phyloP scores from a whole-genome alignment of 2,329 filamentous ascomycete species.

The Tolypocladium inflatum region DNA sequence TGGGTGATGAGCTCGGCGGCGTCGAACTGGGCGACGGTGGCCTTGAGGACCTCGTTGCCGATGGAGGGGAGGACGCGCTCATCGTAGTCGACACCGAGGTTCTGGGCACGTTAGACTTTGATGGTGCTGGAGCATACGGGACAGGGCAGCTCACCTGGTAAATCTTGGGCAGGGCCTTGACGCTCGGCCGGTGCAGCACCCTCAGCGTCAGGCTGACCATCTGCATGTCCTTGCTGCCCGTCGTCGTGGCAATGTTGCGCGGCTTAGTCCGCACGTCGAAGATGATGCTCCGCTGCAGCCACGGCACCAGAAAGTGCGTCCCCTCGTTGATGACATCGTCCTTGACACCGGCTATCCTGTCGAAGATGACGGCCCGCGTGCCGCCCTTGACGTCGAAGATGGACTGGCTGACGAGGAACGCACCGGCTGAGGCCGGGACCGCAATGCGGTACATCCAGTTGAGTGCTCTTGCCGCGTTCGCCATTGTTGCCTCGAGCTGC shows the following conservation, averaged over 20 bases:
- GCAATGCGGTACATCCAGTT: constrained; percentile 57
- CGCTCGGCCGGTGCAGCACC: constrained; percentile 89
- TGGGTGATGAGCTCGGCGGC: constrained; percentile 98
- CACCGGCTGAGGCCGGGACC: constrained; percentile 62
- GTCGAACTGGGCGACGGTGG: constrained; percentile 98
- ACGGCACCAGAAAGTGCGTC: constrained; percentile 92
- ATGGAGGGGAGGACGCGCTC: constrained; percentile 97
- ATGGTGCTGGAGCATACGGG: neutral
- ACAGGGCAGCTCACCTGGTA: constrained; percentile 66
- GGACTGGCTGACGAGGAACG: constrained; percentile 62
- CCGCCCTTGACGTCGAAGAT: constrained; percentile 97
- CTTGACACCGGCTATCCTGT: constrained; percentile 84
- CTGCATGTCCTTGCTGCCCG: constrained; percentile 96
- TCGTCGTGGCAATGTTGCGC: constrained; percentile 93
- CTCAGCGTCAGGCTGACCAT: constrained; percentile 98
- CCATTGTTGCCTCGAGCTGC: constrained; percentile 23
- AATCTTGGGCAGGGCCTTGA: constrained; percentile 88
- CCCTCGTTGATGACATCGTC: constrained; percentile 90
- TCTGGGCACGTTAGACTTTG: constrained; percentile 40
- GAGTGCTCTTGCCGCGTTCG: constrained; percentile 47
- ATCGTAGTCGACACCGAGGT: constrained; percentile 96
- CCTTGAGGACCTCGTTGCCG: constrained; percentile 98
- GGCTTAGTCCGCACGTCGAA: constrained; percentile 98
- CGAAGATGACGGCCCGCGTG: constrained; percentile 94
- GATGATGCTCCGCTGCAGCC: constrained; percentile 88